phyloP scores from a whole-genome alignment of 179 eudicot species.

The Corrigiola litoralis region DNA sequence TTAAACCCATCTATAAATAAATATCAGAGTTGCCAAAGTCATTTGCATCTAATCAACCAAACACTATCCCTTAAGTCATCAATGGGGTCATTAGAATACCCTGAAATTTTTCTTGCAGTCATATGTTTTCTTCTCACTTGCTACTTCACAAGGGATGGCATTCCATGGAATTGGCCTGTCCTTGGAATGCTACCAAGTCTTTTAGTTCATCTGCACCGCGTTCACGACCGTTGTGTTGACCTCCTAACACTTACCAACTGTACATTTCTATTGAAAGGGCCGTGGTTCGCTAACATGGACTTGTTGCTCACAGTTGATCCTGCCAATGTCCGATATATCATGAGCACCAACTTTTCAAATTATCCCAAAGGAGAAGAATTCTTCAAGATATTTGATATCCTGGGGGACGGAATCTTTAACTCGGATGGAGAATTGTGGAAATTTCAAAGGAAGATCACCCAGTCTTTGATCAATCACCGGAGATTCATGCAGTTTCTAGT shows the following conservation, averaged over 20 bases:
- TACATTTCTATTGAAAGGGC: conserved; percentile 35
- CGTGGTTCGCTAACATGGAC: conserved; percentile 47
- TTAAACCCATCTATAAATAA: conserved; percentile 6
- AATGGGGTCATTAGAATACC: conserved; percentile 27
- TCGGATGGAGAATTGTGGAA: conserved; percentile 47
- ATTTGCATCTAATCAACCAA: neutral
- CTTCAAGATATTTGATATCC: conserved; percentile 35
- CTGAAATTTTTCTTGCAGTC: conserved; percentile 25
- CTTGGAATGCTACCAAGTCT: conserved; percentile 44
- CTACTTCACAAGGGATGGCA: conserved; percentile 22
- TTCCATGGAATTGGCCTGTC: conserved; percentile 50
- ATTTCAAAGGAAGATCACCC: conserved; percentile 34
- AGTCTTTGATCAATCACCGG: conserved; percentile 23
- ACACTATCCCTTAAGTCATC: neutral
- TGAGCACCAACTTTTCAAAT: conserved; percentile 43
- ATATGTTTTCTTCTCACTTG: conserved; percentile 25
- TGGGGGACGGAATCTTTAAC: conserved; percentile 53
- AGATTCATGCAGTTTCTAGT: conserved; percentile 28
- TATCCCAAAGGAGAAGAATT: conserved; percentile 47
- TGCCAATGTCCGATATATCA: conserved; percentile 39
- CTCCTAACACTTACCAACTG: conserved; percentile 12
- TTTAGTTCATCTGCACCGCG: conserved; percentile 19
- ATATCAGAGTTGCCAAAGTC: neutral
- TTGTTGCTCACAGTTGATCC: conserved; percentile 40
- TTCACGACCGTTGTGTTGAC: conserved; percentile 26